Conservation (phyloP, 768 basidiomycete species). For the Coprinopsis cinerea region DNA sequence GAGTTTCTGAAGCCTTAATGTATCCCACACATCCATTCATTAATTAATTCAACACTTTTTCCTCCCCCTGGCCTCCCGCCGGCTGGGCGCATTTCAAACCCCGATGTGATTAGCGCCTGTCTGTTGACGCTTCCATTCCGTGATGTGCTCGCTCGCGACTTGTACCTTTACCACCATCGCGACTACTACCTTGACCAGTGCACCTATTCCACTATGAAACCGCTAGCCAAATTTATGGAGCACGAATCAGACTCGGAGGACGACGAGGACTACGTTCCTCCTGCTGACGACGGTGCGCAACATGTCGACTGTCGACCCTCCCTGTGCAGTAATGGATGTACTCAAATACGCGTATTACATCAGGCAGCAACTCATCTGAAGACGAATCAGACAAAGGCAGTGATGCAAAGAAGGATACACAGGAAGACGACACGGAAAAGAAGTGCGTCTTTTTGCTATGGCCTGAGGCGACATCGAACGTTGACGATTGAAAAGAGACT, state of each 20-base stretch:
- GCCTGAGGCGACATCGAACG: not conserved
- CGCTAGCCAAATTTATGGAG: not conserved
- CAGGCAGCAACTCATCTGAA: not conserved
- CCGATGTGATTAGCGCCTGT: no score
- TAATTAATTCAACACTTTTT: no score
- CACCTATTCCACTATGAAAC: not conserved
- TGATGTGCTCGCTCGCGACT: no score
- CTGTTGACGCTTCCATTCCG: no score
- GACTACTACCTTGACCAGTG: no score
- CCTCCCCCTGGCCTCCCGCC: no score
- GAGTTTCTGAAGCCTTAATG: no score
- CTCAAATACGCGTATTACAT: not conserved
- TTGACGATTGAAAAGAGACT: conserved; percentile 35
- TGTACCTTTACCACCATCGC: no score
- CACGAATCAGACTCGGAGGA: conserved; percentile 1
- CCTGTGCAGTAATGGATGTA: not conserved
- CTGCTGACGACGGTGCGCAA: not conserved
- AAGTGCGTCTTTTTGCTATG: not conserved
- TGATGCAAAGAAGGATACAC: not conserved
- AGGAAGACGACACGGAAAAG: not conserved
- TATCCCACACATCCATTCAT: no score
- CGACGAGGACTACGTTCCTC: conserved; percentile 2
- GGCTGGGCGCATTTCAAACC: no score
- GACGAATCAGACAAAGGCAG: not conserved
- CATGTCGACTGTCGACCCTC: not conserved